phyloP scores from a whole-genome alignment of 352 stramenopile genomes.

The Pythium dissimile region DNA sequence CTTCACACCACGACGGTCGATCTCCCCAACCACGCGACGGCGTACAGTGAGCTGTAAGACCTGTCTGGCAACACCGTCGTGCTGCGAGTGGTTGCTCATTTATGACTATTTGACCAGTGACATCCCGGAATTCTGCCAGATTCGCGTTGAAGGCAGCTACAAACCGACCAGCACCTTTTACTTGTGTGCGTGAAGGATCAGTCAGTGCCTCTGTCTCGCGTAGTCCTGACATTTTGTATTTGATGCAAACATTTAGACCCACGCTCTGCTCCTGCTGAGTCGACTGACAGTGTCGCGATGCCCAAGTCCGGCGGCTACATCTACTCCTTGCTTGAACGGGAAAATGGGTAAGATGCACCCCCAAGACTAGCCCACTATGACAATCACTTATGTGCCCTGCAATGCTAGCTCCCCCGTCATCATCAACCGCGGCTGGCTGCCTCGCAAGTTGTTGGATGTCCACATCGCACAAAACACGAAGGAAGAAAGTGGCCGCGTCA shows the following conservation, averaged over 20 bases:
- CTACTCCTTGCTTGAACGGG: conserved; percentile 74
- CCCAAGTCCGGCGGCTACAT: conserved; percentile 84
- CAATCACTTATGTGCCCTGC: neutral
- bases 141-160: conserved; percentile 59
- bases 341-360: conserved; percentile 43
- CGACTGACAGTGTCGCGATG: conserved; percentile 70
- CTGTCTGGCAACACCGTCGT: too few relatives aligned
- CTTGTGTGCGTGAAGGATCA: conserved; percentile 47
- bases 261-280: conserved; percentile 74
- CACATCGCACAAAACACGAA: conserved; percentile 62
- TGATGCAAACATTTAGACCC: conserved; percentile 43
- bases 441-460: conserved; percentile 64
- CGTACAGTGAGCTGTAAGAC: conserved; percentile 49
- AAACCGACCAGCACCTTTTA: conserved; percentile 78
- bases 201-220: too few relatives aligned
- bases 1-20: conserved; percentile 57
- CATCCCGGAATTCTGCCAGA: conserved; percentile 78
- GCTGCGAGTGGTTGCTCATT: neutral
- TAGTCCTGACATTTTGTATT: neutral
- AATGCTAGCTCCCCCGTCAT: conserved; percentile 70
- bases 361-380: neutral
- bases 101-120: conserved; percentile 31
- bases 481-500: conserved; percentile 46
- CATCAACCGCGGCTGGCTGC: conserved; percentile 82
- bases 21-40: conserved; percentile 55